Evolutionary conservation across 169 alveolate genomes (phyloP).

Genomic region (Sarcocystis neurona): DNA sequence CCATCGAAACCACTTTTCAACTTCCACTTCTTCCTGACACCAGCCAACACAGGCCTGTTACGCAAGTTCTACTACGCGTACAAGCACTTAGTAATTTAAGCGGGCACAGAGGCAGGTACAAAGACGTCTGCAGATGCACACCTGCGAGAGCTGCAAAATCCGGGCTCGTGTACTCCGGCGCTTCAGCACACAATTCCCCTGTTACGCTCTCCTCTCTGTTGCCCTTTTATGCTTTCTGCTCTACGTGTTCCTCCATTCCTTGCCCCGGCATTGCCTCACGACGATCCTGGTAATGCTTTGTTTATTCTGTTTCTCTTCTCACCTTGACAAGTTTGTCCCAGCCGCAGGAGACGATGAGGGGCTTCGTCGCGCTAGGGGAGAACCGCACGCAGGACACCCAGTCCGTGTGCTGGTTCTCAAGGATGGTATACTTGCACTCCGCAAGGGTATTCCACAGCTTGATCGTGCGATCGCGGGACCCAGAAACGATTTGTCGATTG

Average conservation of each 20-base stretch:
- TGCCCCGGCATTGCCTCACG: background rate
- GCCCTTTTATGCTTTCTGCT: background rate
- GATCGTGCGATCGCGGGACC: slow-evolving; percentile 95
- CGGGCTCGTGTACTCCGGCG: background rate
- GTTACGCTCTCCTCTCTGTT: background rate
- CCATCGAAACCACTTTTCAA: no score
- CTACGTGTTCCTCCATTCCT: background rate
- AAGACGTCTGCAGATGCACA: background rate
- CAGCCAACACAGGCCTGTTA: no score
- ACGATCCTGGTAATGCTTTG: background rate
- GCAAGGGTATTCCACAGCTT: slow-evolving; percentile 98
- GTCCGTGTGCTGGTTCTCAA: slow-evolving; percentile 93
- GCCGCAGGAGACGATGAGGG: slow-evolving; percentile 95
- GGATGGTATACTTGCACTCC: slow-evolving; percentile 94
- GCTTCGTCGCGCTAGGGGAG: slow-evolving; percentile 94
- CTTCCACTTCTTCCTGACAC: no score
- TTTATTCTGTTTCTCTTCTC: background rate
- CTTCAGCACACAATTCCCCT: background rate
- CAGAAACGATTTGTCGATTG: slow-evolving; percentile 98
- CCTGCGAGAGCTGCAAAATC: no score
- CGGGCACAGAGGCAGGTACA: no score
- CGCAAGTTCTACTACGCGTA: no score
- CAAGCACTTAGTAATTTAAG: no score
- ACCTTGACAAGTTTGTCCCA: slow-evolving; percentile 97
- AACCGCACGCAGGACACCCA: slow-evolving; percentile 97